Evolutionary conservation across 2,329 filamentous ascomycete species (phyloP).

Genomic region (Colletotrichum camelliae): DNA sequence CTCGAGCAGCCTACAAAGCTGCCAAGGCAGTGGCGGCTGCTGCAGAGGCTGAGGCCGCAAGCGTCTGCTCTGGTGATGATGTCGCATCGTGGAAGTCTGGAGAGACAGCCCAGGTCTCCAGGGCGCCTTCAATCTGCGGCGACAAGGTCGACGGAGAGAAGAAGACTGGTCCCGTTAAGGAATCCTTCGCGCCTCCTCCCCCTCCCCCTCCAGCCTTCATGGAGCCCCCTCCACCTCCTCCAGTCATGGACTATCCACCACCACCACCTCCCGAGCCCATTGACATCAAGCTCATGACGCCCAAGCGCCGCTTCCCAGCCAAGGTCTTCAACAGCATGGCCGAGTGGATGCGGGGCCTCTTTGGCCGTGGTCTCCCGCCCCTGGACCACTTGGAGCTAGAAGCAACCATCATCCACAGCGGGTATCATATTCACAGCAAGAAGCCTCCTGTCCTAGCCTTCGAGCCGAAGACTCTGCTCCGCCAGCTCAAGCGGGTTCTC

Average conservation of each 20-base stretch:
- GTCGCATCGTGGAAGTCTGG: conserved; percentile 12
- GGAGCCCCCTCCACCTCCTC: neutral
- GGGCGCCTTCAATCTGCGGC: neutral
- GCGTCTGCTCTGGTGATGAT: neutral
- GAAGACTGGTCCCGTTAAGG: neutral
- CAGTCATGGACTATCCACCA: neutral
- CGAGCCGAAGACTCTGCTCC: conserved; percentile 4
- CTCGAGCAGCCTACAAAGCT: neutral
- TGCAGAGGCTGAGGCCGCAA: neutral
- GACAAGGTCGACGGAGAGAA: neutral
- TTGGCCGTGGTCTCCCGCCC: neutral
- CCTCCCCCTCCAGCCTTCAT: neutral
- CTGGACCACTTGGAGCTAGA: conserved; percentile 7
- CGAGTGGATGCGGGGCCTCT: neutral
- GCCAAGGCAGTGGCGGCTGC: neutral
- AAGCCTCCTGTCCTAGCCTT: neutral
- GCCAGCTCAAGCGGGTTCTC: conserved; percentile 2
- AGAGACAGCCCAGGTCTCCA: neutral
- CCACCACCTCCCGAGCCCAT: neutral
- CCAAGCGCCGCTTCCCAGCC: neutral
- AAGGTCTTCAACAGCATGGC: conserved; percentile 1
- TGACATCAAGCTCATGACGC: neutral
- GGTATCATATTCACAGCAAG: neutral
- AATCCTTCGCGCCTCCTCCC: neutral
- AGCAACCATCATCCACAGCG: neutral